These are phyloP conservation scores for Rosa multiflora DNA, from an alignment of 306 rosid species.

Conservation along the genomic window DNA sequence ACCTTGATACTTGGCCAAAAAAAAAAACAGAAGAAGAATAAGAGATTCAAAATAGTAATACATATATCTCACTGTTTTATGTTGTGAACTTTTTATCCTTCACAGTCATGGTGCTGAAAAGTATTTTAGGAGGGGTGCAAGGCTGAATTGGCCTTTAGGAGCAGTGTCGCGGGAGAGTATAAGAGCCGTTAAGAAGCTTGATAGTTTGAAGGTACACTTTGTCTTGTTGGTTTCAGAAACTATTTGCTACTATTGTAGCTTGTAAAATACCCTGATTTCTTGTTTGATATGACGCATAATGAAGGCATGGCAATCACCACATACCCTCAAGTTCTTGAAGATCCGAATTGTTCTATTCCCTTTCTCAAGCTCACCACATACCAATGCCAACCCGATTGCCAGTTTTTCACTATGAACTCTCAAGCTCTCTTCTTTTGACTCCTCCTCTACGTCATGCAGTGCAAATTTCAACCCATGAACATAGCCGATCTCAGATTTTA, in stretches of 20 bases:
- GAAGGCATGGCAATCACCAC: slow-evolving; percentile 58
- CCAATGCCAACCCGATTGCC: slow-evolving; percentile 65
- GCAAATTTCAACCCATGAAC: slow-evolving; percentile 46
- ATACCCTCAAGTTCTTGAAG: slow-evolving; percentile 68
- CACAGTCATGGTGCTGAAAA: slow-evolving; percentile 74
- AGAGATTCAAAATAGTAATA: background rate
- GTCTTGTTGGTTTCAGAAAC: background rate
- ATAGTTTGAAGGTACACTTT: slow-evolving; percentile 53
- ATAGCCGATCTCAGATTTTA: slow-evolving; percentile 51
- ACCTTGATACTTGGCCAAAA: background rate
- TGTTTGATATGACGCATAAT: slow-evolving; percentile 10
- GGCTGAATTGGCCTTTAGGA: slow-evolving; percentile 91
- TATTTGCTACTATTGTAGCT: background rate
- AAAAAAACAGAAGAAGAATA: background rate
- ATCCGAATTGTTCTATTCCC: slow-evolving; percentile 33
- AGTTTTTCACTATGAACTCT: slow-evolving; percentile 66
- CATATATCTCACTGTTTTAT: background rate
- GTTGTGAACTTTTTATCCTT: slow-evolving; percentile 3
- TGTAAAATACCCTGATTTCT: background rate
- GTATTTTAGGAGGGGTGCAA: slow-evolving; percentile 66
- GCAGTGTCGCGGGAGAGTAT: slow-evolving; percentile 95
- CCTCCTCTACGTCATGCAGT: slow-evolving; percentile 62
- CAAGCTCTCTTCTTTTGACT: slow-evolving; percentile 64
- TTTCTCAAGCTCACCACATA: slow-evolving; percentile 27
- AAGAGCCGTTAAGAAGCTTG: slow-evolving; percentile 85